phyloP scores from a whole-genome alignment of 345 rosid genomes.

The Brassica cretica region DNA sequence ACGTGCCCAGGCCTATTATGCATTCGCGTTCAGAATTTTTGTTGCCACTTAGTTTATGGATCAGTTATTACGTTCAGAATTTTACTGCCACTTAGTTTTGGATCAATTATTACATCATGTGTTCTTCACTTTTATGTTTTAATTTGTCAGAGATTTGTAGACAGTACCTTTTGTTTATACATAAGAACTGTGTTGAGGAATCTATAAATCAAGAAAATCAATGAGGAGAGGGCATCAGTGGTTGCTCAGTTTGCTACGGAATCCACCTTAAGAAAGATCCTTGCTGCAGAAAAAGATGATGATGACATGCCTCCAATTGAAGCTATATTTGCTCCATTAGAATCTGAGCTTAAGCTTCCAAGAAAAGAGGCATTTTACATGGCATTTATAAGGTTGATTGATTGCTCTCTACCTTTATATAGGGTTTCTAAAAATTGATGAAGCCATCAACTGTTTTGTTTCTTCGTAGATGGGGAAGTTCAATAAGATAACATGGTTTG shows the following conservation, averaged over 20 bases:
- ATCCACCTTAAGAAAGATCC: constrained; percentile 96
- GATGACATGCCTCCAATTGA: constrained; percentile 99
- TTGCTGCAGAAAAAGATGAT: constrained; percentile 99
- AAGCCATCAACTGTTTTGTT: background rate
- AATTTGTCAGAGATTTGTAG: background rate
- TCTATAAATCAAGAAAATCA: constrained; percentile 93
- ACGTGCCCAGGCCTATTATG: too few relatives aligned
- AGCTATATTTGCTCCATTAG: constrained; percentile 98
- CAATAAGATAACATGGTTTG: constrained; percentile 95
- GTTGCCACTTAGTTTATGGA: background rate
- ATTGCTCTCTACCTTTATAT: background rate
- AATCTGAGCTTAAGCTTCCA: constrained; percentile 96
- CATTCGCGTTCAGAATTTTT: background rate
- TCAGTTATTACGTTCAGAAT: background rate
- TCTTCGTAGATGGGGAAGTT: constrained; percentile 76
- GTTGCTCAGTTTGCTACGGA: constrained; percentile 99
- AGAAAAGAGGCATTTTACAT: constrained; percentile 67
- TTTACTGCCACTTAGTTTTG: background rate
- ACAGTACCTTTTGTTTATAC: background rate
- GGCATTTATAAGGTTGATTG: background rate
- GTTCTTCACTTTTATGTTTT: constrained; percentile 7
- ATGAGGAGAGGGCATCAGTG: constrained; percentile 97
- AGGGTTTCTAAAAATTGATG: too few relatives aligned
- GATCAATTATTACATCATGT: constrained; percentile 11
- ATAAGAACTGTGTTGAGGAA: constrained; percentile 49